Base-by-base conservation (phyloP, 805 yeast genomes). In the Kluyveromyces lactis region DNA sequence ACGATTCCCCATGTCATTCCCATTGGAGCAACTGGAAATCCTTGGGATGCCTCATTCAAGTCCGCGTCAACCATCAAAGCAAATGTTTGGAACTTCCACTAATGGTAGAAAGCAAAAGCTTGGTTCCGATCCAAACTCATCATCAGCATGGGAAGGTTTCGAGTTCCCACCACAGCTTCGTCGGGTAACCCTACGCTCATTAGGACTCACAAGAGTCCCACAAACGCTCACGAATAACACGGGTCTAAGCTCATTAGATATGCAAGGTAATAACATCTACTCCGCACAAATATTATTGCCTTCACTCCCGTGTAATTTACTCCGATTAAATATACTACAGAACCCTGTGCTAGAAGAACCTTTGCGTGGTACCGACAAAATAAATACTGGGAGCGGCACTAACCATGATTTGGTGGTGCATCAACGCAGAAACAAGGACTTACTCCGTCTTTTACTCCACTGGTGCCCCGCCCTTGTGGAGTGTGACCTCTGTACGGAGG, bases 11-110 rank as follows among this genome's bases (percentile, higher is more conserved):
- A 23, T 34, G 16, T 30, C 37, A 16, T 24, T 26, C 18, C 21
- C 41, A 12, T 30, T 43, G 18, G 46, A 43, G 16, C 37, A 40
- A 11, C 18, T 43, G 26, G 43, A 43, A 26, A 24, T 43, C 15
- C 26, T 31, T 17, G 52, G 48, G 1, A 33, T 49, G 5, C n/a
- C 15, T 12, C 8, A 23, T 9, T 28, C 17, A 21, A 19, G n/a
- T 27, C 28, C 36, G 17, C 36, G 12, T 9, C 9, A 24, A 12
- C 27, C n/a, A n/a, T n/a, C n/a, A n/a, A n/a, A n/a, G n/a, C n/a
- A n/a, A n/a, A n/a, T n/a, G n/a, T n/a, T n/a, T 9, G 24, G 8
- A 6, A 21, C 24, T 21, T 21, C 24, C 24, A 21, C 24, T 21
- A 21, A 6, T 9, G n/a, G n/a, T n/a, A n/a, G n/a, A n/a, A n/a